Conservation (phyloP, 78 protist genomes). For the Dictyostelium citrinum region DNA sequence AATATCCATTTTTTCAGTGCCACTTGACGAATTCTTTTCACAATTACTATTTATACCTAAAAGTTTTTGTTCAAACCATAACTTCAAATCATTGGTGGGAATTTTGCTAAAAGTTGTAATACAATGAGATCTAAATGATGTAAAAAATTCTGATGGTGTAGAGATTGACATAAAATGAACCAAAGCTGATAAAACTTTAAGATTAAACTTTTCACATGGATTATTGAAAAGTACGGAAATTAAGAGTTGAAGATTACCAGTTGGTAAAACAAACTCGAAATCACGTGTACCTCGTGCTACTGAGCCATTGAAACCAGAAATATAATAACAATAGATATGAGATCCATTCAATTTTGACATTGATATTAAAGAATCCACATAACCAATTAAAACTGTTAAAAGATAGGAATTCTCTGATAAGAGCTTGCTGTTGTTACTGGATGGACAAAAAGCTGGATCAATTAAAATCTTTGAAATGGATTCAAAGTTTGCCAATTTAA, state of each 20-base stretch:
- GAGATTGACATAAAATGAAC: conserved; percentile 26
- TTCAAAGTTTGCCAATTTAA: background rate
- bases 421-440: background rate
- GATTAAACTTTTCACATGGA: conserved; percentile 1
- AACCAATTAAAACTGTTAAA: background rate
- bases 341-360: conserved; percentile 8
- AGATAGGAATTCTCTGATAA: background rate
- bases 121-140: conserved; percentile 8
- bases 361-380: background rate
- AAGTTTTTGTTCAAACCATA: conserved; percentile 61
- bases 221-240: background rate
- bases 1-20: background rate
- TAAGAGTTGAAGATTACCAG: conserved; percentile 3
- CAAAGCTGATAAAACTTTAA: background rate
- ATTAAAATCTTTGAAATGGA: background rate
- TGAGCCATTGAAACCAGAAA: background rate
- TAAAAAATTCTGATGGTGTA: conserved; percentile 18
- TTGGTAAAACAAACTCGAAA: conserved; percentile 16
- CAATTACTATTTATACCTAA: background rate
- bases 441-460: background rate
- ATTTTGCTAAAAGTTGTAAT: background rate
- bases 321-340: conserved; percentile 42
- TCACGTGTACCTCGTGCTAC: conserved; percentile 16
- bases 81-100: background rate
- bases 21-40: background rate